Evolutionary conservation across 805 yeast genomes (phyloP).

Genomic region (Priceomyces carsonii): DNA sequence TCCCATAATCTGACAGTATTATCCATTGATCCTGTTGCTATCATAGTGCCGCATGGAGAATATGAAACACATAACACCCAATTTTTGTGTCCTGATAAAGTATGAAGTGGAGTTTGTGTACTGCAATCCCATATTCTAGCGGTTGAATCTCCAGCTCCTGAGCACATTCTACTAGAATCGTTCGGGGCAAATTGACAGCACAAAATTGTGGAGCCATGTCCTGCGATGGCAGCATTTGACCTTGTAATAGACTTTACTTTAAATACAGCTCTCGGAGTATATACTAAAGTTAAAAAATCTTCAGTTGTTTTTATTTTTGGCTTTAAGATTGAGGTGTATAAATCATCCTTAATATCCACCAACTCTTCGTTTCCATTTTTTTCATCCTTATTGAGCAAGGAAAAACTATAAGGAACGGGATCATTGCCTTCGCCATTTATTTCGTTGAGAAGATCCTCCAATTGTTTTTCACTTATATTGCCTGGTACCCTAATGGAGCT

Average conservation of each 20-base stretch:
- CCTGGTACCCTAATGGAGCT: constrained; percentile 92
- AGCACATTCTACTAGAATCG: constrained; percentile 79
- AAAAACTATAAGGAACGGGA: constrained; percentile 87
- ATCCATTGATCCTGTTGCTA: constrained; percentile 98
- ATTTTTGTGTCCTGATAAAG: constrained; percentile 80
- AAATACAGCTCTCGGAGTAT: constrained; percentile 93
- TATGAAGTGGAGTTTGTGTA: constrained; percentile 85
- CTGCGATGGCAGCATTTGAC: constrained; percentile 88
- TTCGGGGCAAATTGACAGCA: constrained; percentile 94
- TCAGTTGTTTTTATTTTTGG: constrained; percentile 90
- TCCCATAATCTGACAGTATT: constrained; percentile 88
- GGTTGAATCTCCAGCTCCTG: constrained; percentile 96
- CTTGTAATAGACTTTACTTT: constrained; percentile 90
- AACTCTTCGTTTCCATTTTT: constrained; percentile 38
- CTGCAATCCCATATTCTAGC: constrained; percentile 97
- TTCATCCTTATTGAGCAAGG: constrained; percentile 53
- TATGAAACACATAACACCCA: constrained; percentile 93
- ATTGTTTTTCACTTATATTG: constrained; percentile 75
- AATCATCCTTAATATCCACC: constrained; percentile 74
- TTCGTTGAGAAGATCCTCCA: constrained; percentile 85
- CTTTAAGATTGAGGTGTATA: constrained; percentile 78
- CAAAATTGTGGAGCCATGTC: constrained; percentile 92
- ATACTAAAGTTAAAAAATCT: constrained; percentile 86
- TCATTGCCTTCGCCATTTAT: constrained; percentile 71
- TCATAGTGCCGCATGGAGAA: constrained; percentile 86